A percentile compares a stretch with the other conserved stretches of the same genome.
Conservation (phyloP, 2,329 filamentous ascomycete species). For the Talaromyces marneffei region DNA sequence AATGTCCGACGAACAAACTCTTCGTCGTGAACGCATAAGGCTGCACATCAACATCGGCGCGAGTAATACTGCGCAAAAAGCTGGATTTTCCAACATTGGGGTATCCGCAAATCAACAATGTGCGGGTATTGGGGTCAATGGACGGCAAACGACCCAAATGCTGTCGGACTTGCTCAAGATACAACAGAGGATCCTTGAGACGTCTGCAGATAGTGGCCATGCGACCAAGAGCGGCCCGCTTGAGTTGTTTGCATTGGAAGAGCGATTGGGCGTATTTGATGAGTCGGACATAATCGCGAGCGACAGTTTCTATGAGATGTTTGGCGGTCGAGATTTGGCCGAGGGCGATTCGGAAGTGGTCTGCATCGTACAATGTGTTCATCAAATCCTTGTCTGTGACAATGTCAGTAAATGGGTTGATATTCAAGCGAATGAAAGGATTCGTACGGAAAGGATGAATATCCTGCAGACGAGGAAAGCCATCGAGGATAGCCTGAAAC, state of each 20-base stretch:
- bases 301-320: constrained; percentile 92
- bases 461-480: constrained; percentile 86
- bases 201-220: constrained; percentile 97
- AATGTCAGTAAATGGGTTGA: background rate
- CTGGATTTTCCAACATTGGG: constrained; percentile 97
- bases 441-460: constrained; percentile 85
- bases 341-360: constrained; percentile 94
- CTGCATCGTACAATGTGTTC: constrained; percentile 97
- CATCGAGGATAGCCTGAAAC: constrained; percentile 81
- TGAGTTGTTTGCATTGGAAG: constrained; percentile 98
- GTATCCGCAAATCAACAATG: constrained; percentile 92
- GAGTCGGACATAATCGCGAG: constrained; percentile 90
- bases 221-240: constrained; percentile 88
- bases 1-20: constrained; percentile 93
- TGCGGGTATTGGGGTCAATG: constrained; percentile 97
- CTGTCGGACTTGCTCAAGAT: constrained; percentile 93
- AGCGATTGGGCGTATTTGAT: constrained; percentile 95
- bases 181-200: constrained; percentile 88
- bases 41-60: constrained; percentile 94
- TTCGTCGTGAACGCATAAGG: constrained; percentile 99
- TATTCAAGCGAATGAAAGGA: too few species aligned
- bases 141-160: constrained; percentile 94
- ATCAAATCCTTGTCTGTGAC: constrained; percentile 66
- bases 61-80: constrained; percentile 85
- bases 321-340: constrained; percentile 95